phyloP scores from a whole-genome alignment of 768 basidiomycete genomes.

The Clavaria fumosa region DNA sequence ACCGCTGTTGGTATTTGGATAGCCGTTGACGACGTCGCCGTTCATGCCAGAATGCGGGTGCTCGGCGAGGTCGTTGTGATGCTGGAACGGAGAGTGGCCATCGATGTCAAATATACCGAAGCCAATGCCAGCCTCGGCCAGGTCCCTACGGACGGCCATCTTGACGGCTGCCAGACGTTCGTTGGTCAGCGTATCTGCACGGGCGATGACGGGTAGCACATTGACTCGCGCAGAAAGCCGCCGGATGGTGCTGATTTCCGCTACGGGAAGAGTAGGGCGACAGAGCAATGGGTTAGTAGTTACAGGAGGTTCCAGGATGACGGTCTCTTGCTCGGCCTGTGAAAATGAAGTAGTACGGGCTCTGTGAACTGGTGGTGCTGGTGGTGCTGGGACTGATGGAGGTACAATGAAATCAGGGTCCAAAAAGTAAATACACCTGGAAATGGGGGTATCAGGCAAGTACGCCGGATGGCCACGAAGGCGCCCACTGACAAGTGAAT shows the following conservation, averaged over 20 bases:
- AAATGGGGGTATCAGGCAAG: slow-evolving; percentile 10
- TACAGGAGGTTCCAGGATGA: slow-evolving; percentile 68
- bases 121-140: slow-evolving; percentile 74
- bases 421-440: slow-evolving; percentile 75
- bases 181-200: slow-evolving; percentile 68
- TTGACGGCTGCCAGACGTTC: slow-evolving; percentile 71
- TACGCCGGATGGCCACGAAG: slow-evolving; percentile 2
- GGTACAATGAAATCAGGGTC: slow-evolving; percentile 73
- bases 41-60: slow-evolving; percentile 25
- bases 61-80: slow-evolving; percentile 25
- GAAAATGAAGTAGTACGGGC: slow-evolving; percentile 59
- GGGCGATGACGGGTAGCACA: slow-evolving; percentile 74
- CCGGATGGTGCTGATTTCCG: slow-evolving; percentile 66
- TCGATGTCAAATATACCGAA: slow-evolving; percentile 83
- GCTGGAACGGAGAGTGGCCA: slow-evolving; percentile 33
- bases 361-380: slow-evolving; percentile 52
- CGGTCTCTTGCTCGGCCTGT: slow-evolving; percentile 55
- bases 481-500: slow-evolving; percentile 52
- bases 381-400: slow-evolving; percentile 48
- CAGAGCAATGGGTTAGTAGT: slow-evolving; percentile 55
- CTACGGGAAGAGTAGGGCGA: slow-evolving; percentile 48
- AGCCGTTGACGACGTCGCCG: slow-evolving; percentile 39
- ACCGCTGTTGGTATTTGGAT: slow-evolving; percentile 36
- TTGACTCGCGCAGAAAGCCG: slow-evolving; percentile 71
- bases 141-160: slow-evolving; percentile 62